Conservation (phyloP, 305 asterid genomes). For the Rubia occidens region DNA sequence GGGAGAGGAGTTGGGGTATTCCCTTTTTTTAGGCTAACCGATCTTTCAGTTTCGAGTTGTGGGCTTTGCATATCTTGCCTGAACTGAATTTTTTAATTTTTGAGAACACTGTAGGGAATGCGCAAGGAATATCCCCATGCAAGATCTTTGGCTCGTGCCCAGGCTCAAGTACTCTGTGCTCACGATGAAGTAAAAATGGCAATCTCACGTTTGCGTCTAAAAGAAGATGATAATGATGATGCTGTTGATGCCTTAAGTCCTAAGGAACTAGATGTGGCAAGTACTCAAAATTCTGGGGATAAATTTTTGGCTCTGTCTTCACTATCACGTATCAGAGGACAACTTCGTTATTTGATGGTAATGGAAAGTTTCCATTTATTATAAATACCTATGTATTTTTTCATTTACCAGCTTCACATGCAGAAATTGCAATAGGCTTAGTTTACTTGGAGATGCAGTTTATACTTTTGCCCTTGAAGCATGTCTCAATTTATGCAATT, state of each 20-base stretch:
- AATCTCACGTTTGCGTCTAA: slow-evolving; percentile 74
- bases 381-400: background rate
- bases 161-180: slow-evolving; percentile 90
- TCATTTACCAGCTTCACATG: background rate
- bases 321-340: slow-evolving; percentile 74
- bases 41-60: background rate
- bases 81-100: slow-evolving; percentile 6
- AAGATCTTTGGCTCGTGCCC: slow-evolving; percentile 70
- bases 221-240: slow-evolving; percentile 66
- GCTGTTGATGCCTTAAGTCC: slow-evolving; percentile 69
- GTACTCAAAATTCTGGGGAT: slow-evolving; percentile 74
- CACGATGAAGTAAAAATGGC: slow-evolving; percentile 96
- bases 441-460: slow-evolving; percentile 5
- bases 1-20: background rate
- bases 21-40: background rate
- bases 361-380: background rate
- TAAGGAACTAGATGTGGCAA: slow-evolving; percentile 77
- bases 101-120: slow-evolving; percentile 46
- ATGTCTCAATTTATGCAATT: background rate
- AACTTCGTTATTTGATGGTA: slow-evolving; percentile 96
- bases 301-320: slow-evolving; percentile 72
- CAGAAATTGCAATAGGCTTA: background rate
- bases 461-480: background rate
- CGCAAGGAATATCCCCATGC: slow-evolving; percentile 91
- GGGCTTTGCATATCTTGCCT: background rate